Conservation (phyloP, 495 filamentous ascomycete genomes). For the Penicillium samsonianum region DNA sequence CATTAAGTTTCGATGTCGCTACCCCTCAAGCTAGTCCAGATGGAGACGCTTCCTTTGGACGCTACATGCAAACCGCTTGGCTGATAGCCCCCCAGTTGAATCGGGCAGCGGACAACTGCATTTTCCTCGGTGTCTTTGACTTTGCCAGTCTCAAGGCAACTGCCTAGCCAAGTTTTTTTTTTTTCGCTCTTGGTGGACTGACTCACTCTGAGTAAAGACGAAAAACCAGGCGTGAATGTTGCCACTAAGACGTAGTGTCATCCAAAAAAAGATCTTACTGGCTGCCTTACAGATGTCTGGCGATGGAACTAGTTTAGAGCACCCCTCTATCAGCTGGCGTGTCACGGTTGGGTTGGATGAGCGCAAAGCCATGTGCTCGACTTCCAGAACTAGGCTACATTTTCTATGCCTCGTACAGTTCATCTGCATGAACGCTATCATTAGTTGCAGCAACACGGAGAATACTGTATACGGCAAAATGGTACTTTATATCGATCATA, state of each 20-base stretch:
- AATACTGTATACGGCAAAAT: neutral
- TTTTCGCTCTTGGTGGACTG: neutral
- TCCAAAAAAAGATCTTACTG: constrained; percentile 2
- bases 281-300: constrained; percentile 7
- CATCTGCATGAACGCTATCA: constrained; percentile 29
- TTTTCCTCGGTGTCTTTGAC: constrained; percentile 10
- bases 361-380: constrained; percentile 26
- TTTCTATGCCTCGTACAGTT: constrained; percentile 22
- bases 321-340: constrained; percentile 19
- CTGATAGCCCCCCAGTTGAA: constrained; percentile 17
- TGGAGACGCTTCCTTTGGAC: constrained; percentile 24
- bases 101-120: constrained; percentile 29
- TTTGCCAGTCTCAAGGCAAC: constrained; percentile 7
- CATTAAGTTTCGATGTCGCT: constrained; percentile 12
- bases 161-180: neutral
- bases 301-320: constrained; percentile 12
- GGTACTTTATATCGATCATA: neutral
- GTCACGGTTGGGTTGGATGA: constrained; percentile 29
- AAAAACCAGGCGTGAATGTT: neutral
- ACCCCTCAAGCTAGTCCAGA: constrained; percentile 36
- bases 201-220: constrained; percentile 1
- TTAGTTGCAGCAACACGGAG: constrained; percentile 15
- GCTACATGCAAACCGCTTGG: constrained; percentile 19
- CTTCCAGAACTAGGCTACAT: constrained; percentile 27
- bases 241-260: constrained; percentile 5